Evolutionary conservation across 305 asterid species (phyloP).

Genomic region (Fraxinus sp.): DNA sequence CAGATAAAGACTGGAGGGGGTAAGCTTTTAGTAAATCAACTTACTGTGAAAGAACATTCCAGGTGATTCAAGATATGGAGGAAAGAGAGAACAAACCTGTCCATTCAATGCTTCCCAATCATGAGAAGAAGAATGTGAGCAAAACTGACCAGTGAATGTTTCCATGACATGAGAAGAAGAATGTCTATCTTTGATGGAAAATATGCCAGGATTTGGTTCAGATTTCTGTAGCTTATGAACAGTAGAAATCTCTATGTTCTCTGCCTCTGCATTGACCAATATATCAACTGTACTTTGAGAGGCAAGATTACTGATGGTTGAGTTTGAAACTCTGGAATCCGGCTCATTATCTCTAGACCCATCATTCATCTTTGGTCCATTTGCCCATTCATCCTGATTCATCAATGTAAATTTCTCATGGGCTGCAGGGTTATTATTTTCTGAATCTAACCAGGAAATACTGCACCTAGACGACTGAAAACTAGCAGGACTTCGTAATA

Average conservation of each 20-base stretch:
- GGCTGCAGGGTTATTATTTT: slow-evolving; percentile 14
- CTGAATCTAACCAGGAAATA: slow-evolving; percentile 23
- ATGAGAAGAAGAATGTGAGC: slow-evolving; percentile 22
- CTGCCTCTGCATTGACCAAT: slow-evolving; percentile 1
- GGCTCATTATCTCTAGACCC: slow-evolving; percentile 24
- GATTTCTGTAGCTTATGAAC: slow-evolving; percentile 21
- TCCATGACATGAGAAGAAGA: slow-evolving; percentile 27
- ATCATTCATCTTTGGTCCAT: slow-evolving; percentile 15
- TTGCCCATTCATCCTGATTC: slow-evolving; percentile 28
- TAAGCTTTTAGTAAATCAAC: background rate
- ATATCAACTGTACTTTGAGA: background rate
- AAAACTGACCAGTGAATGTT: background rate
- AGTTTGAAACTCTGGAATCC: slow-evolving; percentile 8
- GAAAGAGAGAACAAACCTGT: slow-evolving; percentile 45
- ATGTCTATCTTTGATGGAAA: slow-evolving; percentile 21
- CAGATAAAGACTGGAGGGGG: background rate
- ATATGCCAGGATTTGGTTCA: slow-evolving; percentile 20
- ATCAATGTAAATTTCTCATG: slow-evolving; percentile 4
- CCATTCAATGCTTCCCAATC: slow-evolving; percentile 24
- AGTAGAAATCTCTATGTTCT: slow-evolving; percentile 8
- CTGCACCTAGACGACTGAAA: slow-evolving; percentile 14
- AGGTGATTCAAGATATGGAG: slow-evolving; percentile 17
- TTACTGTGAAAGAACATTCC: background rate
- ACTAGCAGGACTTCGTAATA: slow-evolving; percentile 13
- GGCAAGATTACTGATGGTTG: slow-evolving; percentile 6